A percentile compares a stretch with the other conserved stretches of the same genome.
Conservation (phyloP, 1,139 yeast species). For the Yamadazyma diddensiae region DNA sequence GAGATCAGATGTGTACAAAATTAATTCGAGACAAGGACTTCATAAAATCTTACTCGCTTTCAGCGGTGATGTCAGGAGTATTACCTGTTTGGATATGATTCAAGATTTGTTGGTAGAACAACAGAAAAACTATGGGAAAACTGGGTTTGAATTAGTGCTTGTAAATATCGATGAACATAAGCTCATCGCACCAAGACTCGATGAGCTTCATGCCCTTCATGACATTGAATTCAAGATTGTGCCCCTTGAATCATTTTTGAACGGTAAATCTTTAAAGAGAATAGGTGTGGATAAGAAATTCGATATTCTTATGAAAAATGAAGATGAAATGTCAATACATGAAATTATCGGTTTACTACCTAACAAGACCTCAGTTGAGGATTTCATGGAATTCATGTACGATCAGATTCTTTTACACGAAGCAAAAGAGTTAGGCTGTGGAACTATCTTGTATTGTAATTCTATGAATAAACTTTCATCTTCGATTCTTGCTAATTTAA, state of each 20-base stretch:
- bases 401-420: conserved; percentile 46
- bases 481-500: conserved; percentile 71
- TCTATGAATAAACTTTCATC: conserved; percentile 85
- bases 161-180: conserved; percentile 48
- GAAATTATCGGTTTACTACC: conserved; percentile 34
- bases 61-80: conserved; percentile 64
- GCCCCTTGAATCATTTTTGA: conserved; percentile 35
- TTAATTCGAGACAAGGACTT: conserved; percentile 31
- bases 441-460: conserved; percentile 67
- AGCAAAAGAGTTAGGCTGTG: conserved; percentile 46
- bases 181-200: conserved; percentile 19
- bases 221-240: conserved; percentile 35
- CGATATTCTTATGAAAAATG: conserved; percentile 18
- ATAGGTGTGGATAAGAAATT: conserved; percentile 28
- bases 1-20: conserved; percentile 67
- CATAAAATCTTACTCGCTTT: conserved; percentile 57
- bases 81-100: conserved; percentile 67
- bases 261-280: conserved; percentile 22
- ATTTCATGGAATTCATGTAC: conserved; percentile 49
- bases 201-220: conserved; percentile 20
- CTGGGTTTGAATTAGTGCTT: conserved; percentile 64
- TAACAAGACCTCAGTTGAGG: conserved; percentile 62
- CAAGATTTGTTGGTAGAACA: conserved; percentile 64
- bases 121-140: conserved; percentile 56
- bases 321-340: conserved; percentile 14